A percentile compares a stretch with the other conserved stretches of the same genome.
Evolutionary conservation across 768 basidiomycete species (phyloP).

Genomic region (Podaxis sp.): DNA sequence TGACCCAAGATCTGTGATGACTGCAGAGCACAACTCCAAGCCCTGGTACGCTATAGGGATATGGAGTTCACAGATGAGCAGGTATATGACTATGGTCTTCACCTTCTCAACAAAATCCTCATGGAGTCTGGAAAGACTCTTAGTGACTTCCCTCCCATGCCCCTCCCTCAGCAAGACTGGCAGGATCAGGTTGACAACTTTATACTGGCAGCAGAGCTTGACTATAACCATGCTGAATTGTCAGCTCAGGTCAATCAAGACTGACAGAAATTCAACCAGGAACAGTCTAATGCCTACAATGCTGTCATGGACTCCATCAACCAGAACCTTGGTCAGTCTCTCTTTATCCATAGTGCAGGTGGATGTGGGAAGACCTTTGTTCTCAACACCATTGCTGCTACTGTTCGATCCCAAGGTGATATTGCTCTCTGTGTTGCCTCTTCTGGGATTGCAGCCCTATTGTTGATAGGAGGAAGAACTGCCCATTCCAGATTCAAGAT

Average conservation of each 20-base stretch:
- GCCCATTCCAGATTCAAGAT: slow-evolving; percentile 1
- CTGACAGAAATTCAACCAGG: slow-evolving; percentile 22
- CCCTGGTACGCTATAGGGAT: slow-evolving; percentile 17
- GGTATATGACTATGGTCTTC: slow-evolving; percentile 42
- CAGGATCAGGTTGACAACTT: slow-evolving; percentile 19
- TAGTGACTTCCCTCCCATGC: slow-evolving; percentile 29
- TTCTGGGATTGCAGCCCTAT: slow-evolving; percentile 38
- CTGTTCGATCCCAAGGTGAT: slow-evolving; percentile 23
- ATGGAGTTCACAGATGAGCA: slow-evolving; percentile 25
- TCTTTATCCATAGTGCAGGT: slow-evolving; percentile 43
- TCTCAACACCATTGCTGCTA: slow-evolving; percentile 33
- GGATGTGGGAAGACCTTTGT: slow-evolving; percentile 49
- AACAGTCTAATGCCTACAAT: slow-evolving; percentile 29
- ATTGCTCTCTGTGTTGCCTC: slow-evolving; percentile 51
- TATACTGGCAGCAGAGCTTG: slow-evolving; percentile 32
- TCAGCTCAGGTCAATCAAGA: neutral
- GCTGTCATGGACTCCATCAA: slow-evolving; percentile 27
- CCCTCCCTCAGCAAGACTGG: slow-evolving; percentile 29
- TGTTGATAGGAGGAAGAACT: neutral
- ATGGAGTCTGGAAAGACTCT: slow-evolving; percentile 24
- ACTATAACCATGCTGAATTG: slow-evolving; percentile 23
- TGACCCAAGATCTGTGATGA: slow-evolving; percentile 41
- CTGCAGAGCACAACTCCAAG: slow-evolving; percentile 18
- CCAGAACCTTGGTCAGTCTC: slow-evolving; percentile 20
- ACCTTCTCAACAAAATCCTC: slow-evolving; percentile 27